Evolutionary conservation across 1,139 yeast genomes (phyloP).

Genomic region (Kurtzmaniella quercitrusa): DNA sequence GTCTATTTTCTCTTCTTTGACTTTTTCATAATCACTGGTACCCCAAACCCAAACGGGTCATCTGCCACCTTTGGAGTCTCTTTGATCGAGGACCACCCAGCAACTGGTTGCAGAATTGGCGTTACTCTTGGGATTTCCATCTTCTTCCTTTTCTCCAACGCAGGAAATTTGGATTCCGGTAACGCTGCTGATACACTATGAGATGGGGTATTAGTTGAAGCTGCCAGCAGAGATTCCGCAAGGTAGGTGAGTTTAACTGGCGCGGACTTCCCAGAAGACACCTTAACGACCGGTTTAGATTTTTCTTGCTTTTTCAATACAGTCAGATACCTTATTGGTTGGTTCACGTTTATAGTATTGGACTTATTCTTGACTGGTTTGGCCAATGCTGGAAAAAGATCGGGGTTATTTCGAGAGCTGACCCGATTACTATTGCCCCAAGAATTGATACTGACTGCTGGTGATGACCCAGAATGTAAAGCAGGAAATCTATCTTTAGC

Average conservation of each 20-base stretch:
- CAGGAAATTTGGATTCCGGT: conserved; percentile 32
- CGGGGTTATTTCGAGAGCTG: conserved; percentile 14
- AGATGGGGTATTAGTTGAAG: conserved; percentile 4
- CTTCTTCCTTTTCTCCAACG: conserved; percentile 32
- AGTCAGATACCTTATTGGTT: conserved; percentile 40
- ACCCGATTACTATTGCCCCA: conserved; percentile 24
- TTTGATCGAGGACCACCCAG: conserved; percentile 5
- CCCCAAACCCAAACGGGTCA: conserved; percentile 5
- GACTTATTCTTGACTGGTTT: conserved; percentile 26
- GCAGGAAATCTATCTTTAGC: conserved; percentile 26
- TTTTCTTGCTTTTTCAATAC: conserved; percentile 22
- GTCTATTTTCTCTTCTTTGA: conserved; percentile 3
- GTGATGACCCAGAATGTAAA: conserved; percentile 20
- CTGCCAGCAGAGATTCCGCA: conserved; percentile 1
- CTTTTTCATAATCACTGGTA: conserved; percentile 4
- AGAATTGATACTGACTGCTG: conserved; percentile 18
- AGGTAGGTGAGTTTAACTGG: conserved; percentile 1
- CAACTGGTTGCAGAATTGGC: conserved; percentile 15
- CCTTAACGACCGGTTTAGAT: conserved; percentile 6
- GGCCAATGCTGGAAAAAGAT: conserved; percentile 52
- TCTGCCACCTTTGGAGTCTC: not conserved
- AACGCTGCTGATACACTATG: conserved; percentile 10
- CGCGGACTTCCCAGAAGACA: not conserved
- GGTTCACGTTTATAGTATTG: conserved; percentile 13
- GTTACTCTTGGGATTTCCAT: conserved; percentile 39